Percentiles rank a stretch among this genome's conserved stretches.
phyloP scores from a whole-genome alignment of 805 yeast genomes.

The Nakazawaea anatomiae region DNA sequence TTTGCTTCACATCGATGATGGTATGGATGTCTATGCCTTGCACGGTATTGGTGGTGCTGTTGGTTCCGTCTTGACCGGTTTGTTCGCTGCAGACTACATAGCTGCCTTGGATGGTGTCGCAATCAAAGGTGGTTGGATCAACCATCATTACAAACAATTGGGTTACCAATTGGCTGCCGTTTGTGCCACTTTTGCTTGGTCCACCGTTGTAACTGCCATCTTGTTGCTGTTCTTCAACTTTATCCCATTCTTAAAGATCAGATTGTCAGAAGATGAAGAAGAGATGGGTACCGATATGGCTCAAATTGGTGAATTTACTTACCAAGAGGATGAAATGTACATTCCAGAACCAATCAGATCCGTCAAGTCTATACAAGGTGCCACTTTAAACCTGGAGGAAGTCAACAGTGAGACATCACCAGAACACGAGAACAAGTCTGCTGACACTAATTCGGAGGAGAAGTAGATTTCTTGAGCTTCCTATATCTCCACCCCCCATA shows the following conservation, averaged over 20 bases:
- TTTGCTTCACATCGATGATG: slow-evolving; percentile 77
- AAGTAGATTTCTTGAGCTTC: not conserved
- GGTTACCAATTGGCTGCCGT: slow-evolving; percentile 86
- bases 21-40: slow-evolving; percentile 88
- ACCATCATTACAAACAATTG: slow-evolving; percentile 75
- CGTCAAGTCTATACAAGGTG: slow-evolving; percentile 22
- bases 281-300: slow-evolving; percentile 82
- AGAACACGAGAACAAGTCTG: slow-evolving; percentile 1
- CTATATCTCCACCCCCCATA: too few relatives aligned
- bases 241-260: slow-evolving; percentile 74
- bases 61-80: slow-evolving; percentile 82
- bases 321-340: slow-evolving; percentile 56
- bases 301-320: slow-evolving; percentile 88
- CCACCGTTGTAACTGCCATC: slow-evolving; percentile 66
- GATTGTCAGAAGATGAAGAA: slow-evolving; percentile 85
- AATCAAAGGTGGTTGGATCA: slow-evolving; percentile 83
- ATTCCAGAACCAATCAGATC: slow-evolving; percentile 80
- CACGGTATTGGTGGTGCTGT: slow-evolving; percentile 92
- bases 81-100: slow-evolving; percentile 88
- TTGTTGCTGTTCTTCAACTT: slow-evolving; percentile 62
- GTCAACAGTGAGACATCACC: slow-evolving; percentile 3
- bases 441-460: not conserved
- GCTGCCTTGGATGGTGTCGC: slow-evolving; percentile 74
- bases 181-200: slow-evolving; percentile 66
- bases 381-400: slow-evolving; percentile 1